A percentile compares a stretch with the other conserved stretches of the same genome.
Evolutionary conservation across 805 yeast species (phyloP).

Genomic region (Suhomyces tanzawaensis): DNA sequence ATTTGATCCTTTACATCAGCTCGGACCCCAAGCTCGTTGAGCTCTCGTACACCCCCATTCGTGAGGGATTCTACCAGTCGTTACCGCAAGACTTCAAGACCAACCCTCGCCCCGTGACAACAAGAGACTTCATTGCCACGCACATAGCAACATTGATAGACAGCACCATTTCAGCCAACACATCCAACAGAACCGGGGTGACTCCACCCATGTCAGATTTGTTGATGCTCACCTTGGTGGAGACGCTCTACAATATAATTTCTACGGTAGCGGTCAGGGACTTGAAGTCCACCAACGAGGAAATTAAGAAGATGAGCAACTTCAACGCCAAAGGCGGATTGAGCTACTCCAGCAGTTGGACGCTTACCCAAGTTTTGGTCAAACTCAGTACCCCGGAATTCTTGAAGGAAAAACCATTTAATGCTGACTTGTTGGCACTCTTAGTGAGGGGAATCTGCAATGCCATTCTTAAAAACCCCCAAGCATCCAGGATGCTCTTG

Average conservation of each 20-base stretch:
- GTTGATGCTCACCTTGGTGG: conserved; percentile 48
- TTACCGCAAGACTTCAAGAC: conserved; percentile 55
- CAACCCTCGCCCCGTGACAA: conserved; percentile 44
- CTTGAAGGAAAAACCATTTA: conserved; percentile 37
- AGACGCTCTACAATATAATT: conserved; percentile 60
- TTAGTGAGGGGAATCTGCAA: conserved; percentile 56
- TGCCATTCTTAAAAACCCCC: conserved; percentile 48
- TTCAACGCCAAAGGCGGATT: conserved; percentile 40
- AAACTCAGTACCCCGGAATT: conserved; percentile 37
- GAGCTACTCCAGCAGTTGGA: conserved; percentile 50
- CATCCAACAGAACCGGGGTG: neutral
- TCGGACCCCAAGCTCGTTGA: conserved; percentile 35
- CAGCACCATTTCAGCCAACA: conserved; percentile 14
- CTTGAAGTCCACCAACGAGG: conserved; percentile 15
- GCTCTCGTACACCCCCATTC: conserved; percentile 46
- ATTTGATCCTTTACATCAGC: conserved; percentile 50
- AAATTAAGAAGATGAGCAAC: conserved; percentile 25
- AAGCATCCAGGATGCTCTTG: conserved; percentile 52
- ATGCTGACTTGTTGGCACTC: conserved; percentile 58
- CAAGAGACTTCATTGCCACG: conserved; percentile 60
- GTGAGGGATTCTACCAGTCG: conserved; percentile 41
- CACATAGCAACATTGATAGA: conserved; percentile 50
- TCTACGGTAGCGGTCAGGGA: conserved; percentile 34
- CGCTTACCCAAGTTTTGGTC: conserved; percentile 43
- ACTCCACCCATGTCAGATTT: conserved; percentile 29